Evolutionary conservation across 1,284 basidiomycete genomes (phyloP).

Genomic region (Cutaneotrichosporon curvatum): DNA sequence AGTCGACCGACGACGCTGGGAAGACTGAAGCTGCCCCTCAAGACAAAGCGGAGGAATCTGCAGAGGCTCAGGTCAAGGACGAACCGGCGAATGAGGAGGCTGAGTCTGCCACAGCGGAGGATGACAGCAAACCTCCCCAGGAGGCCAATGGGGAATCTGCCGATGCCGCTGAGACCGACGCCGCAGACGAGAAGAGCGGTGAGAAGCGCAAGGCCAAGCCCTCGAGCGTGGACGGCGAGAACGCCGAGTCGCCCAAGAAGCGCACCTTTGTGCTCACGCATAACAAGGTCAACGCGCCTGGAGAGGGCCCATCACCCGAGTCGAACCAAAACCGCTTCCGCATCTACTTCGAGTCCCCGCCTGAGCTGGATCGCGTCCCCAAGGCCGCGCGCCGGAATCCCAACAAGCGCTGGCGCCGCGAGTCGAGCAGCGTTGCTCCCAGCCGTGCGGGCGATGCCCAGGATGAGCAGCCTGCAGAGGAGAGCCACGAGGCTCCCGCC

Average conservation of each 20-base stretch:
- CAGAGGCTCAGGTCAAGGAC: background rate
- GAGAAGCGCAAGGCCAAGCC: slow-evolving; percentile 45
- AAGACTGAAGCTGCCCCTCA: slow-evolving; percentile 1
- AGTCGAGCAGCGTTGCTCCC: slow-evolving; percentile 43
- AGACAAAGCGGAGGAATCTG: slow-evolving; percentile 3
- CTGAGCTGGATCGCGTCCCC: slow-evolving; percentile 42
- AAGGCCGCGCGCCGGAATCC: slow-evolving; percentile 29
- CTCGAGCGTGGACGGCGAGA: slow-evolving; percentile 38
- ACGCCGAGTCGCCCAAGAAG: slow-evolving; percentile 33
- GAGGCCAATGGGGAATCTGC: slow-evolving; percentile 3
- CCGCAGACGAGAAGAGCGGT: slow-evolving; percentile 32
- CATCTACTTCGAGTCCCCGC: slow-evolving; percentile 48
- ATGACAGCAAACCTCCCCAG: no score
- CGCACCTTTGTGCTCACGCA: slow-evolving; percentile 39
- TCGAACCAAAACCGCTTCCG: slow-evolving; percentile 44
- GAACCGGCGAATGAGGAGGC: slow-evolving; percentile 1
- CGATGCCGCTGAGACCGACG: slow-evolving; percentile 6
- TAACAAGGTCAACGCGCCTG: slow-evolving; percentile 28
- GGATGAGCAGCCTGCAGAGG: slow-evolving; percentile 31
- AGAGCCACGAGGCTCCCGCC: slow-evolving; percentile 35
- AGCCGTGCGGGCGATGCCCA: slow-evolving; percentile 18
- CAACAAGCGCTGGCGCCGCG: slow-evolving; percentile 61
- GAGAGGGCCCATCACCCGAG: slow-evolving; percentile 21
- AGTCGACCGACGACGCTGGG: background rate
- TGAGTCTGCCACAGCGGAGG: no score